These are phyloP conservation scores for Pyrrhoderma noxium DNA, from an alignment of 1,284 basidiomycete genomes.

Conservation along the genomic window DNA sequence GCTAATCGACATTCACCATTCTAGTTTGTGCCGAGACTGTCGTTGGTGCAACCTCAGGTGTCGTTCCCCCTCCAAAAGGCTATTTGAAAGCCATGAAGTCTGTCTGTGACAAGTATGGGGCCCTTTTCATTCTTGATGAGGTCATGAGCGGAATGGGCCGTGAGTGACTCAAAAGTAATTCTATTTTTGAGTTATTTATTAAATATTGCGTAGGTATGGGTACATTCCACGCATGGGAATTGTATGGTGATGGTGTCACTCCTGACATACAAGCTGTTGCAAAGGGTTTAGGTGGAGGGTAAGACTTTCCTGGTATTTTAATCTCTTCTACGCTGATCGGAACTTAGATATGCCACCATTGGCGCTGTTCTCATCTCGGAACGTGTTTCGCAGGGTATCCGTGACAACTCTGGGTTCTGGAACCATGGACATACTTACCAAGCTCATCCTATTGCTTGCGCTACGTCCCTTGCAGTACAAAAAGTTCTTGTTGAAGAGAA, in stretches of 20 bases:
- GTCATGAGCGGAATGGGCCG: slow-evolving; percentile 85
- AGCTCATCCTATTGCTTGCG: slow-evolving; percentile 67
- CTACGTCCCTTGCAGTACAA: slow-evolving; percentile 75
- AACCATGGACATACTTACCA: slow-evolving; percentile 88
- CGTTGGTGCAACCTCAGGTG: slow-evolving; percentile 77
- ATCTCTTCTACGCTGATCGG: neutral
- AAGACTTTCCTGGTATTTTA: slow-evolving; percentile 22
- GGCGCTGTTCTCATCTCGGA: slow-evolving; percentile 74
- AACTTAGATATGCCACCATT: slow-evolving; percentile 68
- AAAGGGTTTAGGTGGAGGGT: slow-evolving; percentile 84
- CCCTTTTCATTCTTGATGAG: slow-evolving; percentile 82
- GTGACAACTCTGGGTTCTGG: slow-evolving; percentile 58
- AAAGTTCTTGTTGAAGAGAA: slow-evolving; percentile 61
- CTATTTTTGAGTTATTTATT: too few species aligned
- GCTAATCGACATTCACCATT: neutral
- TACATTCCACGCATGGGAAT: slow-evolving; percentile 80
- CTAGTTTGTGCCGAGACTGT: slow-evolving; percentile 54
- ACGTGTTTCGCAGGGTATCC: slow-evolving; percentile 61
- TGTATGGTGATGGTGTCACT: slow-evolving; percentile 63
- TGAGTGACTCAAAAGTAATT: too few species aligned
- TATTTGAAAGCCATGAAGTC: slow-evolving; percentile 80
- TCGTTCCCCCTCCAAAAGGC: slow-evolving; percentile 65
- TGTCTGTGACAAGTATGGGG: slow-evolving; percentile 82
- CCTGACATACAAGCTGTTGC: slow-evolving; percentile 83
- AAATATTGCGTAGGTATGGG: slow-evolving; percentile 61